Base-by-base conservation (phyloP, 148 eudicot genomes). In the Camellia sinensis region DNA sequence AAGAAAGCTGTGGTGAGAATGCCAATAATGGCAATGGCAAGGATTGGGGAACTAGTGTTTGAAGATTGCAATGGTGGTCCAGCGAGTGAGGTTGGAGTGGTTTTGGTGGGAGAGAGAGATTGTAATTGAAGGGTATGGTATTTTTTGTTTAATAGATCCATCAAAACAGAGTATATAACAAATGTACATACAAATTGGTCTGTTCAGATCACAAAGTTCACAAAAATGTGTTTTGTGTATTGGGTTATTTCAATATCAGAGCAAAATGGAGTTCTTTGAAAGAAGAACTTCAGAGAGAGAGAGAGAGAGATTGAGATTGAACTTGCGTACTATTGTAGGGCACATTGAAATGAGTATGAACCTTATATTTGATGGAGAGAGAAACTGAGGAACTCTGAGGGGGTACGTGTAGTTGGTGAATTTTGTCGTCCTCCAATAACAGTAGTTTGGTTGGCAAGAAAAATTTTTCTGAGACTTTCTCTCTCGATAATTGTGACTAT, bases 1-100 rank as follows among this genome's bases (percentile, higher is more conserved):
- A 92, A 77, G 80, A 94, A 82, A 44, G 88, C 97, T 2, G 93
- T 92, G 61, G 92, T 89, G 19, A 93, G 69, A 13, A 94, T 92
- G 64, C 95, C 95, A 5, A 94, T 88, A 3, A 91, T 84, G 54
- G 98, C 98, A 5, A 94, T 82, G 9, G 91, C 95, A 0, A 94
- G 88, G 19, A 94, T 92, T 0, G 98, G 97, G 75, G 92, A 90
- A 71, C 90, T 84, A 7, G 81, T 71, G 70, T 82, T 85, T 11
- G 89, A 71, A 10, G 87, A 60, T 43, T 86, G 89, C 19, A 73
- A 4, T 50, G 80, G 74, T 7, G 80, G 13, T 22, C 78, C 66
- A 15, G 79, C 70, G 40, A 71, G 56, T 12, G 83, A 60, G 56
- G 1, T n/a, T 15, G 82, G 84, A 2, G 79, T 81, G 67, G 21